Evolutionary conservation across 2,329 filamentous ascomycete species (phyloP), one percentile per base, ranked within the genome.

Genomic region (Chrysoporthe austroafricana): DNA sequence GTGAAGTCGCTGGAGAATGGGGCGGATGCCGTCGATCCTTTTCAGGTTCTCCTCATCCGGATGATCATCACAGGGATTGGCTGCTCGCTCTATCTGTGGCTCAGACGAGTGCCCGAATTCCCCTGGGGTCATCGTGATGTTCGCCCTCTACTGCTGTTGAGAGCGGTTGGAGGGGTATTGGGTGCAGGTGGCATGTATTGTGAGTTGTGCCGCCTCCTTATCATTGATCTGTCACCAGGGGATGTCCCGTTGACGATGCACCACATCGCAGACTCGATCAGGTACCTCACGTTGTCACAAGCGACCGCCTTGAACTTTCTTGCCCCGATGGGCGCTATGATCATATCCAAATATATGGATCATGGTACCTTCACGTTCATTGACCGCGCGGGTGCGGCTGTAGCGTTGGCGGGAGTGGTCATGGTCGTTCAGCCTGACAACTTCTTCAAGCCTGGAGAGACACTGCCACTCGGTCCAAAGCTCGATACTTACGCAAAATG

Each of bases 221-320:
- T 4, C 39, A 50, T 61, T 7, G 1, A 32, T 34, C 34, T 44
- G 21, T 32, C 16, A 5, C 32, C 4, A 16, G 13, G 36, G n/a
- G 34, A 3, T 43, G 44, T 50, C 46, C 32, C 44, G 16, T 36
- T n/a, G 34, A n/a, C 14, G 13, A 16, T 21, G 13, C 21, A 16
- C 90, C 76, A 91, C 91, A 46, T 86, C 96, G 79, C 82, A 83
- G 84, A 80, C 71, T 84, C 81, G 13, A 85, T 85, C 67, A 86
- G 92, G 75, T 96, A 96, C 73, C 86, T 97, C 3, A 92, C 93
- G 0, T 84, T 97, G 2, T 91, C 93, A 18, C 94, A 97, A 76
- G 93, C 94, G 2, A 96, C 92, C 0, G 94, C 97, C 44, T 90
- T 97, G 64, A 96, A 93, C 9, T 97, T 97, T 76, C 84, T 97